These are phyloP conservation scores for Xylaria castorea DNA, from an alignment of 495 filamentous ascomycete genomes.

Conservation along the genomic window DNA sequence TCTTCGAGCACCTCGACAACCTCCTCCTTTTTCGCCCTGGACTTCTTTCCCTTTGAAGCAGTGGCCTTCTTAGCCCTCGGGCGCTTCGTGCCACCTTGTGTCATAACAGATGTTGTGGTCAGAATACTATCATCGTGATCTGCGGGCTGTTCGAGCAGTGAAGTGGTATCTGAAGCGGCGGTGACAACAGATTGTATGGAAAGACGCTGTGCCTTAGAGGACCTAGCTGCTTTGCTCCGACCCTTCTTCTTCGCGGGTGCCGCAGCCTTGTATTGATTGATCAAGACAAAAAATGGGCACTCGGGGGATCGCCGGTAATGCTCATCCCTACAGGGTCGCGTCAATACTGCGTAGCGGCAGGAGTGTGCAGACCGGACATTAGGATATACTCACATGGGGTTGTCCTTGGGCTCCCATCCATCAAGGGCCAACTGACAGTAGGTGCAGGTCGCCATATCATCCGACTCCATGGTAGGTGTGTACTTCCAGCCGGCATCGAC, in stretches of 20 bases:
- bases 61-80: slow-evolving; percentile 59
- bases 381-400: slow-evolving; percentile 72
- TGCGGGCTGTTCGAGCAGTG: slow-evolving; percentile 36
- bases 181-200: slow-evolving; percentile 72
- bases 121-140: slow-evolving; percentile 75
- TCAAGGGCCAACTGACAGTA: slow-evolving; percentile 88
- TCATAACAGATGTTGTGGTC: slow-evolving; percentile 63
- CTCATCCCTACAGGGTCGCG: slow-evolving; percentile 70
- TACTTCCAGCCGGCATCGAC: slow-evolving; percentile 93
- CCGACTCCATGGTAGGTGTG: slow-evolving; percentile 77
- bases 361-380: slow-evolving; percentile 29
- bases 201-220: slow-evolving; percentile 73
- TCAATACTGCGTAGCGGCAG: slow-evolving; percentile 29
- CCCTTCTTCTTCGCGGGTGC: slow-evolving; percentile 54
- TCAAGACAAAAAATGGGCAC: slow-evolving; percentile 79
- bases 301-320: slow-evolving; percentile 78
- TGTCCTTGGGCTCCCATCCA: slow-evolving; percentile 90
- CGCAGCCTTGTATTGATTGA: slow-evolving; percentile 46
- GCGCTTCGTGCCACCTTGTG: slow-evolving; percentile 58
- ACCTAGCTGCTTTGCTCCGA: slow-evolving; percentile 59
- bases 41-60: slow-evolving; percentile 54
- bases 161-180: slow-evolving; percentile 57
- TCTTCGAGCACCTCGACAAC: slow-evolving; percentile 56
- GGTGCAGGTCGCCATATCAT: slow-evolving; percentile 84
- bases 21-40: slow-evolving; percentile 67